phyloP scores from a whole-genome alignment of 768 basidiomycete species.

The Lactarius hengduanensis region DNA sequence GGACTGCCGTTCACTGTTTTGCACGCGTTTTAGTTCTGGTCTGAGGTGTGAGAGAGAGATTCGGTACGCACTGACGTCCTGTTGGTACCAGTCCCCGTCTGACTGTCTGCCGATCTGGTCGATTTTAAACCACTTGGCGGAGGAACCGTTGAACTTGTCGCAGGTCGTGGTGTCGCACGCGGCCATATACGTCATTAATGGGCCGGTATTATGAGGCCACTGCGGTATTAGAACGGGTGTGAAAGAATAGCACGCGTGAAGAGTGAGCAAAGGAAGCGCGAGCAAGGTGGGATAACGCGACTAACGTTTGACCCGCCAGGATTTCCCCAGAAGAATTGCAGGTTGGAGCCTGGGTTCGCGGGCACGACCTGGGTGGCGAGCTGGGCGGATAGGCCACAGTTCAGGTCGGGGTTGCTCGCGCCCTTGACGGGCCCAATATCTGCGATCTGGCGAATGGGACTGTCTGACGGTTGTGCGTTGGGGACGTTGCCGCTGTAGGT shows the following conservation, averaged over 20 bases:
- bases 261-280: neutral
- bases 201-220: constrained; percentile 64
- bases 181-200: constrained; percentile 74
- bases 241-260: neutral
- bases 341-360: constrained; percentile 55
- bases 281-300: neutral
- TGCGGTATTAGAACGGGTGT: constrained; percentile 22
- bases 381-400: constrained; percentile 56
- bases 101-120: constrained; percentile 34
- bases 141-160: constrained; percentile 55
- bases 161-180: constrained; percentile 55
- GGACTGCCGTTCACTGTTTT: constrained; percentile 32
- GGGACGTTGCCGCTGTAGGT: constrained; percentile 25
- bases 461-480: constrained; percentile 16
- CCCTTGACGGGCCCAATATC: constrained; percentile 49
- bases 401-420: constrained; percentile 49
- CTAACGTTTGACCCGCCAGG: constrained; percentile 38
- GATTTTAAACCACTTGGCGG: constrained; percentile 73
- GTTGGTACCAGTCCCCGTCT: constrained; percentile 35
- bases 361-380: constrained; percentile 47
- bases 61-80: constrained; percentile 33
- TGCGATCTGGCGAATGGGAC: constrained; percentile 42
- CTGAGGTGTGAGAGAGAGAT: neutral
- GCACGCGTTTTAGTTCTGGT: neutral
- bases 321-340: constrained; percentile 54